Conservation (phyloP, 169 alveolate genomes). For the Eimeria falciformis region DNA sequence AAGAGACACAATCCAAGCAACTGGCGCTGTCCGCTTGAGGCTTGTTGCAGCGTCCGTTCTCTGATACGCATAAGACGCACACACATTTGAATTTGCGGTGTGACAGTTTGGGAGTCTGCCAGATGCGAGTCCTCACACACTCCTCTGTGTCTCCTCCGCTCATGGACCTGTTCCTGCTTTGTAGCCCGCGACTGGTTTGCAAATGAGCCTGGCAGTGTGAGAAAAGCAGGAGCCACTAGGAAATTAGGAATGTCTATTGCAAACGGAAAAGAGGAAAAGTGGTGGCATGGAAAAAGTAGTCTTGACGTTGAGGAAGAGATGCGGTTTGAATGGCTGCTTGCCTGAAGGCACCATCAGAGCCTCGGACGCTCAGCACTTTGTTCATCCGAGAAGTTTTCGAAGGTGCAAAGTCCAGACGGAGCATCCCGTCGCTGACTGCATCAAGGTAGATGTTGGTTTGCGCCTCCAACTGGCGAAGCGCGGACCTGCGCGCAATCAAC, state of each 20-base stretch:
- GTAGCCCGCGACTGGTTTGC: no score
- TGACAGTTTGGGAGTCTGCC: no score
- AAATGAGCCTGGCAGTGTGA: no score
- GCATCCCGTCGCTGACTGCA: conserved; percentile 62
- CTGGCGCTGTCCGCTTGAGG: conserved; percentile 69
- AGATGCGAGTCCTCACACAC: no score
- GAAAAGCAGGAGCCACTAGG: no score
- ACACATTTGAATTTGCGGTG: no score
- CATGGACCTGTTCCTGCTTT: no score
- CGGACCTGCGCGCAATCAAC: conserved; percentile 33
- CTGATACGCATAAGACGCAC: conserved; percentile 15
- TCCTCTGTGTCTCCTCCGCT: no score
- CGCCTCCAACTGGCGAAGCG: conserved; percentile 43
- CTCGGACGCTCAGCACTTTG: conserved; percentile 65
- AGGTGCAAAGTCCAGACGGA: conserved; percentile 62
- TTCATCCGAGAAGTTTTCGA: conserved; percentile 48
- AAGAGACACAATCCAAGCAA: conserved; percentile 54
- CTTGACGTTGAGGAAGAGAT: no score
- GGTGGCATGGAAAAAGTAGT: no score
- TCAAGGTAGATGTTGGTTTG: conserved; percentile 57
- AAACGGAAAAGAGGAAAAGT: no score
- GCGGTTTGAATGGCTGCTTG: not conserved
- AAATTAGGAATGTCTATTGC: no score
- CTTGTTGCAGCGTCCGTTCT: conserved; percentile 64
- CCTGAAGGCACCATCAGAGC: conserved; percentile 71